These are phyloP conservation scores for Colletotrichum sp. DNA, from an alignment of 2,329 filamentous ascomycete genomes.

Conservation along the genomic window DNA sequence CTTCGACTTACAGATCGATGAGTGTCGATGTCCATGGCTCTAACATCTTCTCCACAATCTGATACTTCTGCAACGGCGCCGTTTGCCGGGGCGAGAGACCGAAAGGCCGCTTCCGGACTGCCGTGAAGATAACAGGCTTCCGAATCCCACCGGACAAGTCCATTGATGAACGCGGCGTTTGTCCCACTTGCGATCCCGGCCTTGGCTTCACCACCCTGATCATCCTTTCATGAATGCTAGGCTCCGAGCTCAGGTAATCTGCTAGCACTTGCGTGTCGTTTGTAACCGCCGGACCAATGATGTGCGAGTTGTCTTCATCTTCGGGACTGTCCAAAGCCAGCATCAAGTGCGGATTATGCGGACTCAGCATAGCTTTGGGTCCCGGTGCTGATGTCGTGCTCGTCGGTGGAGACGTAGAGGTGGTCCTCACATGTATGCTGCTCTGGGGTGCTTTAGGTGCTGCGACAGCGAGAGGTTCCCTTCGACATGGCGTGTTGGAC, in stretches of 20 bases:
- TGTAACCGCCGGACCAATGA: constrained; percentile 64
- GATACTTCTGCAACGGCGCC: constrained; percentile 51
- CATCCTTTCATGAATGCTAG: constrained; percentile 30
- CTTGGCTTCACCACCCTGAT: constrained; percentile 23
- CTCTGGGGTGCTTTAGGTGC: not conserved
- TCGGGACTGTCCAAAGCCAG: constrained; percentile 30
- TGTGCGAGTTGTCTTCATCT: constrained; percentile 52
- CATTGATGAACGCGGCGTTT: not conserved
- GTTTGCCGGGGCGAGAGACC: constrained; percentile 42
- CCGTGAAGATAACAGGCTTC: constrained; percentile 50
- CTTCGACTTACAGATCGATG: constrained; percentile 47
- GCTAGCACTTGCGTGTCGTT: constrained; percentile 66
- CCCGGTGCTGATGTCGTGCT: constrained; percentile 8
- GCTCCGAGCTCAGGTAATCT: constrained; percentile 53
- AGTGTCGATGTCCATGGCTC: constrained; percentile 58
- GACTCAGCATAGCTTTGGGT: not conserved
- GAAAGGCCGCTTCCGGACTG: constrained; percentile 50
- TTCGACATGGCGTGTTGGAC: constrained; percentile 3
- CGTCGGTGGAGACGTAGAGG: not conserved
- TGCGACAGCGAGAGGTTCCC: constrained; percentile 10
- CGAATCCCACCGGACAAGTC: not conserved
- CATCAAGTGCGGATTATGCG: constrained; percentile 27
- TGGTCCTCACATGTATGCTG: not conserved
- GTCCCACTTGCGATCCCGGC: not conserved
- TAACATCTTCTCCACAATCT: constrained; percentile 63